phyloP scores from a whole-genome alignment of 2,329 filamentous ascomycete species.

The Chrysoporthe cubensis region DNA sequence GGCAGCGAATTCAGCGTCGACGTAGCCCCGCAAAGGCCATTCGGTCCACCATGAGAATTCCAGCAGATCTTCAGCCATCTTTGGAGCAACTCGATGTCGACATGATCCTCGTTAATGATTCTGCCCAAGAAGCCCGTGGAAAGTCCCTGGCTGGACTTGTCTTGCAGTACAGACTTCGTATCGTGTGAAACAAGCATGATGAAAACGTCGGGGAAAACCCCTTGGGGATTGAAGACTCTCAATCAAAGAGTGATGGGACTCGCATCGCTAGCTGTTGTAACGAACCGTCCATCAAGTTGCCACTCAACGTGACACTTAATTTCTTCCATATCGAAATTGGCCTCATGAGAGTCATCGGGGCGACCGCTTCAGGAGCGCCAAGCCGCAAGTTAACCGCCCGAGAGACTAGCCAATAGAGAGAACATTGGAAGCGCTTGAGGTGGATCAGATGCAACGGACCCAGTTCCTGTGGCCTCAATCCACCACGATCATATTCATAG shows the following conservation, averaged over 20 bases:
- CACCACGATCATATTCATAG: neutral
- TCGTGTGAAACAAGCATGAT: slow-evolving; percentile 6
- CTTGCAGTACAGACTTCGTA: neutral
- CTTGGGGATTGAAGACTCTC: neutral
- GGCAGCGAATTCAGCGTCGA: neutral
- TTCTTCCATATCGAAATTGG: neutral
- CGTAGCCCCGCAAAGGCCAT: neutral
- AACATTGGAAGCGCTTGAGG: neutral
- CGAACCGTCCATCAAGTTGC: neutral
- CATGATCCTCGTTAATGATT: slow-evolving; percentile 2
- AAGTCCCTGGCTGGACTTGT: neutral
- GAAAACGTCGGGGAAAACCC: neutral
- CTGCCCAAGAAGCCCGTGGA: neutral
- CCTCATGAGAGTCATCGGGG: neutral
- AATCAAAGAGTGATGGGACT: neutral
- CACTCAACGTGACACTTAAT: neutral
- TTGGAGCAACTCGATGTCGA: neutral
- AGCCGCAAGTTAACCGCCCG: neutral
- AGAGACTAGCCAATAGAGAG: neutral
- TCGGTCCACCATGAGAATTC: neutral
- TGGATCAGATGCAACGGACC: neutral
- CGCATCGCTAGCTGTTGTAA: neutral
- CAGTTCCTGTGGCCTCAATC: neutral
- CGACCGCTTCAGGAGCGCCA: neutral
- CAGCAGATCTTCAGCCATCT: slow-evolving; percentile 6